Percentiles rank a stretch among this genome's conserved stretches.
phyloP scores from a whole-genome alignment of 2,329 filamentous ascomycete genomes.

The Sporothrix globosa region DNA sequence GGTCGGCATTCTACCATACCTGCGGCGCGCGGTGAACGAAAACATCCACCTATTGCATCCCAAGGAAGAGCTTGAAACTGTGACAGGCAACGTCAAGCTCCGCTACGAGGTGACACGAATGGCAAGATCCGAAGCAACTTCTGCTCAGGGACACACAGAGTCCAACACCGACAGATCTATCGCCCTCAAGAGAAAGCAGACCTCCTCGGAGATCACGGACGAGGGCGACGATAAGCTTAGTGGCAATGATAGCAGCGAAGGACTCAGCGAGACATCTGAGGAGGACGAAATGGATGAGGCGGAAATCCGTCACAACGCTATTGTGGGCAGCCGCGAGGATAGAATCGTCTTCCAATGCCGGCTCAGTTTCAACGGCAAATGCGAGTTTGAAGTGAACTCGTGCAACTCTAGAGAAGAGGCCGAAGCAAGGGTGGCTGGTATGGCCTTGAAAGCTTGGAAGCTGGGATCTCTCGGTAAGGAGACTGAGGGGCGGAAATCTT shows the following conservation, averaged over 20 bases:
- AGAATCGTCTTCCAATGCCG: conserved; percentile 47
- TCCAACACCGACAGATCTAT: not conserved
- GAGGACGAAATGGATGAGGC: conserved; percentile 10
- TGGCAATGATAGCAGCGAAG: not conserved
- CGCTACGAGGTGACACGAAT: conserved; percentile 53
- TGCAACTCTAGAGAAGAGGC: conserved; percentile 57
- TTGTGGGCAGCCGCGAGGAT: conserved; percentile 25
- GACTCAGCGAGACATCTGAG: not conserved
- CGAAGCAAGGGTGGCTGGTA: conserved; percentile 58
- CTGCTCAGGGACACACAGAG: conserved; percentile 16
- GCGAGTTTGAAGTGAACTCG: conserved; percentile 51
- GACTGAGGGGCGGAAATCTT: not conserved
- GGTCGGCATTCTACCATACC: conserved; percentile 66
- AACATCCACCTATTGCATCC: conserved; percentile 63
- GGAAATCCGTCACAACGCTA: not conserved
- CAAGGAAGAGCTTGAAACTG: conserved; percentile 68
- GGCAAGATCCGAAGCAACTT: conserved; percentile 20
- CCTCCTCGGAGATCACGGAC: not conserved
- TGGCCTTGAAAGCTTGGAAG: conserved; percentile 47
- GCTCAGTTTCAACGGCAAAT: conserved; percentile 53
- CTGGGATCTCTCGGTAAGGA: not conserved
- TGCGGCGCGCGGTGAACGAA: conserved; percentile 64
- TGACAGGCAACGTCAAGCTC: conserved; percentile 58
- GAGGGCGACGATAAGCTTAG: not conserved
- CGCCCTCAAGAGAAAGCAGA: conserved; percentile 27